Evolutionary conservation across 441 rosid species (phyloP).

Genomic region (Francoa sonchifolia): DNA sequence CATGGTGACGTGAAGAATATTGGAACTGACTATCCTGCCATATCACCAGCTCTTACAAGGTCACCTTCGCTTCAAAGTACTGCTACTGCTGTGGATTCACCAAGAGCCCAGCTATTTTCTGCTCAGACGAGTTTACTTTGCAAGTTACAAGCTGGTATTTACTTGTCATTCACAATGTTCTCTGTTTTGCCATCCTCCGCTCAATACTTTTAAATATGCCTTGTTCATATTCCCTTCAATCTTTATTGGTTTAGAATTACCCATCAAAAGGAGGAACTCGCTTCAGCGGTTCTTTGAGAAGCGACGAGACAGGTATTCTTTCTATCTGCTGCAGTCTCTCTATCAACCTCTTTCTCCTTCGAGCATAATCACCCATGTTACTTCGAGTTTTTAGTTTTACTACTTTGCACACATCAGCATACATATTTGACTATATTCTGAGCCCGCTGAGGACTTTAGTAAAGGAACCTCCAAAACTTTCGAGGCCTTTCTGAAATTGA

Average conservation of each 20-base stretch:
- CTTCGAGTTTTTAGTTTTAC: too few species aligned
- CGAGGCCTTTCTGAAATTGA: too few species aligned
- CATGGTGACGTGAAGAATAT: constrained; percentile 37
- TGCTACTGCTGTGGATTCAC: constrained; percentile 43
- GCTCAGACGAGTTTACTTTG: constrained; percentile 37
- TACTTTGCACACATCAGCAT: too few species aligned
- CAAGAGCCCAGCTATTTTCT: constrained; percentile 29
- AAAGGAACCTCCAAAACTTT: too few species aligned
- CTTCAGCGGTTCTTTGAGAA: constrained; percentile 86
- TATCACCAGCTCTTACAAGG: constrained; percentile 61
- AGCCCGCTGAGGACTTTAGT: too few species aligned
- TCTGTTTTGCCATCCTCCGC: not conserved
- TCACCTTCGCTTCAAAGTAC: constrained; percentile 77
- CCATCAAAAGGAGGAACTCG: constrained; percentile 80
- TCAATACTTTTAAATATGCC: not conserved
- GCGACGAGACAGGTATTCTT: constrained; percentile 89
- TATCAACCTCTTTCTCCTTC: too few species aligned
- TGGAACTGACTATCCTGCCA: constrained; percentile 20
- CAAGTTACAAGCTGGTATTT: constrained; percentile 69
- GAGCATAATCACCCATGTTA: too few species aligned
- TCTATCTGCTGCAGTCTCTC: too few species aligned
- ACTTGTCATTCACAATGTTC: too few species aligned
- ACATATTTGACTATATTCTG: too few species aligned
- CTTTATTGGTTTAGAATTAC: constrained; percentile 42
- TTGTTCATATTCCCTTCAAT: constrained; percentile 3